phyloP scores from a whole-genome alignment of 148 eudicot genomes.

The Oxyria digyna region DNA sequence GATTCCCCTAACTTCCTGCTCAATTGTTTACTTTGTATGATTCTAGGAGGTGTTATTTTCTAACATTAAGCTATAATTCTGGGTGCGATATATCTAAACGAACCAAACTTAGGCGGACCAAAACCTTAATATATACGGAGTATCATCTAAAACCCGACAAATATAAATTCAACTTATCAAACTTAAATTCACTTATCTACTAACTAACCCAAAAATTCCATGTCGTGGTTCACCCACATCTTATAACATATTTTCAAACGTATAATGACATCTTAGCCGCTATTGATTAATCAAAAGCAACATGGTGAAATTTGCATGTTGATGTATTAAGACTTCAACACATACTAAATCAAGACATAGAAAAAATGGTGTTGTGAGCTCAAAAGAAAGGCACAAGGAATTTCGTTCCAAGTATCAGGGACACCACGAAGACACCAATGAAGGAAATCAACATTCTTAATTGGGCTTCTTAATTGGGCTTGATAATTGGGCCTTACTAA shows the following conservation, averaged over 20 bases:
- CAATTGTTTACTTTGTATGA: neutral
- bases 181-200: neutral
- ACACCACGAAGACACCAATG: constrained; percentile 78
- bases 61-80: neutral
- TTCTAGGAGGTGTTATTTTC: neutral
- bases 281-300: neutral
- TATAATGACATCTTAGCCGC: neutral
- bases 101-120: neutral
- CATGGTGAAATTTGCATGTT: neutral
- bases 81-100: neutral
- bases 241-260: too few relatives aligned
- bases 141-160: neutral
- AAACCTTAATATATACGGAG: neutral
- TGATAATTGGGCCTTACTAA: constrained; percentile 24
- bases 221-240: too few relatives aligned
- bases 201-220: neutral
- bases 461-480: constrained; percentile 27
- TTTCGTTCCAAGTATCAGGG: constrained; percentile 65
- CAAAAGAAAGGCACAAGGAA: constrained; percentile 25
- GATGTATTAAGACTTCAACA: neutral
- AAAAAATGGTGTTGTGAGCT: neutral
- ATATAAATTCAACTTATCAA: neutral
- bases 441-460: constrained; percentile 35
- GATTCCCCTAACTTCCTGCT: neutral
- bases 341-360: neutral